Evolutionary conservation across 176 grass and related monocot genomes (phyloP).

Genomic region (Eremochloa ophiuroides): DNA sequence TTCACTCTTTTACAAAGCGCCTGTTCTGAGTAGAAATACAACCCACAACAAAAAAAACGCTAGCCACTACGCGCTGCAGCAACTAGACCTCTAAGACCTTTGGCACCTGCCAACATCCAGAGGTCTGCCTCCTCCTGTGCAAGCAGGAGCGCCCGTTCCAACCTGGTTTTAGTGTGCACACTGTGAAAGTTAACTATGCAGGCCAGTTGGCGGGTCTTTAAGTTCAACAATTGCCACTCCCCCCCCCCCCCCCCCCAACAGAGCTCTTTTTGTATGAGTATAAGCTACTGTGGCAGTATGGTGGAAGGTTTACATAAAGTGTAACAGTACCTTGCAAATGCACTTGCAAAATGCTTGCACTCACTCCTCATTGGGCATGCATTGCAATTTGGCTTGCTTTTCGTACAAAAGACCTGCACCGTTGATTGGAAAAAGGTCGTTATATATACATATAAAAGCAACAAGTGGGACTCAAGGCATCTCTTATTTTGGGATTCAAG

Average conservation of each 20-base stretch:
- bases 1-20: too few relatives aligned
- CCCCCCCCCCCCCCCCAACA: too few relatives aligned
- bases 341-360: slow-evolving; percentile 98
- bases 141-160: too few relatives aligned
- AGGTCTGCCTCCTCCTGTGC: too few relatives aligned
- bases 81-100: too few relatives aligned
- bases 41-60: too few relatives aligned
- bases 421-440: slow-evolving; percentile 7
- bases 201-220: background rate
- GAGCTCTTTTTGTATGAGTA: too few relatives aligned
- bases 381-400: slow-evolving; percentile 95
- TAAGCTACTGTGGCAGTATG: slow-evolving; percentile 13
- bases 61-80: too few relatives aligned
- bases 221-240: background rate
- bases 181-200: slow-evolving; percentile 18
- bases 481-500: background rate
- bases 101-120: too few relatives aligned
- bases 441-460: background rate
- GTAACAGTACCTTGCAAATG: slow-evolving; percentile 72
- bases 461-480: background rate
- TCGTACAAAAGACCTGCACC: slow-evolving; percentile 95
- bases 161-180: background rate
- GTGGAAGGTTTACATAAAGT: background rate
- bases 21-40: too few relatives aligned
- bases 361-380: slow-evolving; percentile 94